Conservation (phyloP, 352 stramenopile genomes). For the Phytophthora boehmeriae region DNA sequence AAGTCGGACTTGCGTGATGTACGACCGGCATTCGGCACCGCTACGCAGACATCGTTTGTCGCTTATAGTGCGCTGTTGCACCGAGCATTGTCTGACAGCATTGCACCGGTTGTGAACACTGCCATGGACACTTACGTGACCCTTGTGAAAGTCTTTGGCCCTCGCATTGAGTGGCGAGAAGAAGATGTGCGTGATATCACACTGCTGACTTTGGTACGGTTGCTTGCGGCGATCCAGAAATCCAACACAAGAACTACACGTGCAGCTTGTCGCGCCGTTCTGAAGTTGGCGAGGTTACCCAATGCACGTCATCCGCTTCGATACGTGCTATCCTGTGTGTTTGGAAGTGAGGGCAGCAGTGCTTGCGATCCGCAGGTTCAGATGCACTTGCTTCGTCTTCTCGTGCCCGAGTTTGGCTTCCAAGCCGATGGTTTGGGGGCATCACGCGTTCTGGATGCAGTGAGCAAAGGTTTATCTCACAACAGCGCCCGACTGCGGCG, state of each 20-base stretch:
- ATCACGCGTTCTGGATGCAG: constrained; percentile 49
- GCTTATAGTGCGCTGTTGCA: constrained; percentile 70
- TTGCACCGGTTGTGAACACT: constrained; percentile 78
- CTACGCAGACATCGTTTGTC: constrained; percentile 69
- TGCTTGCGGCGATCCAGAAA: constrained; percentile 79
- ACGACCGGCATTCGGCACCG: constrained; percentile 59
- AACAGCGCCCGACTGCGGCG: constrained; percentile 79
- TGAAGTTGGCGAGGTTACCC: constrained; percentile 73
- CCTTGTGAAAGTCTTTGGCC: constrained; percentile 77
- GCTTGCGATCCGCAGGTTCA: constrained; percentile 64
- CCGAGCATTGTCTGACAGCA: constrained; percentile 62
- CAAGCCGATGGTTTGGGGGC: constrained; percentile 70
- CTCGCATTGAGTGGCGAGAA: constrained; percentile 78
- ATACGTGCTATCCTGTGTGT: constrained; percentile 77
- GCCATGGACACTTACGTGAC: constrained; percentile 72
- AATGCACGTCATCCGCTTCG: constrained; percentile 68
- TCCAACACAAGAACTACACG: constrained; percentile 78
- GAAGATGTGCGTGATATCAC: constrained; percentile 62
- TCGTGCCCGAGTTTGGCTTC: constrained; percentile 83
- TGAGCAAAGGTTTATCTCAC: constrained; percentile 55
- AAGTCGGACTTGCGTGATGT: constrained; percentile 76
- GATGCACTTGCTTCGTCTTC: constrained; percentile 80
- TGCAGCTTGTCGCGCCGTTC: constrained; percentile 70
- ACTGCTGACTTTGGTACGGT: constrained; percentile 62
- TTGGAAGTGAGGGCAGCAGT: constrained; percentile 58